phyloP scores from a whole-genome alignment of 306 rosid genomes.

The Quercus berberidifolia region DNA sequence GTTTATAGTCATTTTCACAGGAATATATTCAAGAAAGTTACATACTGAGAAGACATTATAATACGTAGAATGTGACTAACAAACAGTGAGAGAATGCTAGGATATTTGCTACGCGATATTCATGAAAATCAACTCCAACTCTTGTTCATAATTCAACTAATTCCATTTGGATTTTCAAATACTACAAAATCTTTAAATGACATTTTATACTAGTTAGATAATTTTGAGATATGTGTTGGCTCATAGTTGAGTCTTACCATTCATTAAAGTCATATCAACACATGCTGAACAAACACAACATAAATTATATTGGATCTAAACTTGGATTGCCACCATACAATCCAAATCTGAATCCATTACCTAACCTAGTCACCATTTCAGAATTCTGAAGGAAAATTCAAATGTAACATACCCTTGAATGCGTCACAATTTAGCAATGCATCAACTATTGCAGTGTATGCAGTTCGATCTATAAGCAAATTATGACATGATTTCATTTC shows the following conservation, averaged over 20 bases:
- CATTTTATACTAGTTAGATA: too few species aligned
- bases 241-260: neutral
- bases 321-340: neutral
- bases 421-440: slow-evolving; percentile 72
- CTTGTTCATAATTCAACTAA: neutral
- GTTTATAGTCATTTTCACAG: neutral
- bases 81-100: neutral
- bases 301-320: neutral
- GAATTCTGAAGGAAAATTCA: neutral
- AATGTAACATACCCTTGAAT: slow-evolving; percentile 52
- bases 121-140: neutral
- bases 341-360: neutral
- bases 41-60: neutral
- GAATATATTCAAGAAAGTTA: neutral
- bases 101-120: neutral
- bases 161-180: neutral
- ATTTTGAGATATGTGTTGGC: neutral
- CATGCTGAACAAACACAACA: neutral
- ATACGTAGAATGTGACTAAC: neutral
- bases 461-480: slow-evolving; percentile 66
- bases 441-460: slow-evolving; percentile 73
- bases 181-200: neutral
- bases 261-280: neutral
- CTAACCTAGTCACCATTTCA: neutral
- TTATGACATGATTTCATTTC: slow-evolving; percentile 65